Evolutionary conservation across 1,284 basidiomycete species (phyloP), one percentile per base, ranked within the genome.

Genomic region (Ceratobasidium sp.): DNA sequence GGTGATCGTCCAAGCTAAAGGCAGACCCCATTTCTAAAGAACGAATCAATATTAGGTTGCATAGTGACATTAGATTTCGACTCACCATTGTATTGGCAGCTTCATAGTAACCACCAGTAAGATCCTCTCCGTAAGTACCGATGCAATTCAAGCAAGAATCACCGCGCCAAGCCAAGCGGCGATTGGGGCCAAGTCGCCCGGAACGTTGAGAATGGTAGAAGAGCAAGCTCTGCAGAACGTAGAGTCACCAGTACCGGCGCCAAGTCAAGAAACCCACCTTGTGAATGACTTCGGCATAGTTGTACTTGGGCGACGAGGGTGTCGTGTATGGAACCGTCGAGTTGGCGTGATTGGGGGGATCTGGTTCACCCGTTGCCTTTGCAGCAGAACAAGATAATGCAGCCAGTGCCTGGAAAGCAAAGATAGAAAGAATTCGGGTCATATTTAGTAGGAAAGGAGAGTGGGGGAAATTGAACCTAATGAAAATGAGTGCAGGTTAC

Each of bases 231-330:
- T 71, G 49, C 0, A 14, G 27, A 7, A 25, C 21, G 16, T 27
- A 54, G 13, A 67, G 54, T 30, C 7, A 39, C 11, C 9, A 25
- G 5, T 14, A 14, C 13, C 2, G 49, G 23, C 29, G 27, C 1
- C 6, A 25, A 9, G n/a, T 11, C 42, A 36, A 2, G 14, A 47
- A 9, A 16, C 47, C 30, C 27, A 56, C 68, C 56, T 69, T 69
- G 60, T 69, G 70, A n/a, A 69, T 19, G 14, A 71, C 70, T 57
- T 69, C 70, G 23, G 70, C 70, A 64, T 71, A 71, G 44, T 71
- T 58, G 36, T 71, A 71, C 25, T 71, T 71, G 8, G 70, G 42
- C n/a, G 57, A 56, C 9, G 57, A 30, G 14, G 70, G 67, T 13
- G 54, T 50, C 36, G 50, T 53, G 29, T 71, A 71, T 1, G 70